Base-by-base conservation (phyloP, 2,329 filamentous ascomycete species). In the Neobulgaria alba region DNA sequence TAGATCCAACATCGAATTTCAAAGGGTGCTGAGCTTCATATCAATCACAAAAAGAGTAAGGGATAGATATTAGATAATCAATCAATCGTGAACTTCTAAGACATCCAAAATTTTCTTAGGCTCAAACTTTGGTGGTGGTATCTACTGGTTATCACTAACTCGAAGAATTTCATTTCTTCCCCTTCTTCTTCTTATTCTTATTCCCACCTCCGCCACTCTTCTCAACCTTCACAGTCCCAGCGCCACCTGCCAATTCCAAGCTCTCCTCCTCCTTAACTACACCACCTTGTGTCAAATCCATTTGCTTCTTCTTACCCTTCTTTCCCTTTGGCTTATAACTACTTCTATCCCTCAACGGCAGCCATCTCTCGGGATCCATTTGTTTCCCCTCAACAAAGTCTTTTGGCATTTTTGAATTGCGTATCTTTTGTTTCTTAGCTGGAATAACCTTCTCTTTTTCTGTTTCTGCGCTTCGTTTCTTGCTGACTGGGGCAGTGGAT, bases 301-400 rank as follows among this genome's bases (percentile, higher is more conserved):
- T 70, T 3, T 78, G 80, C 65, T 82, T 83, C 72, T 88, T 82
- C 72, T 87, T 90, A 41, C 86, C 85, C 72, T 95, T 94, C 68
- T 84, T 88, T 4, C 88, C 88, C 67, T 92, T 95, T 5, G 89
- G 88, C 35, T 84, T 72, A 64, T 95, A 98, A 30, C 79, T 85
- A 53, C 85, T 92, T 42, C 92, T 75, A 61, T 98, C 92, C 38
- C 84, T 79, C 56, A 96, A 69, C 10, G 92, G 90, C 45, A 98
- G 65, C 92, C 92, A 98, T 48, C 92, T 74, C 64, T 98, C 92
- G 0, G 87, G 81, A 61, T 98, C 92, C 23, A 85, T 75, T 50
- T 79, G 80, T 69, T 88, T 93, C 53, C 73, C 77, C 38, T 85
- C 75, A 44, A 87, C 85, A 56, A 77, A 85, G 55, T 80, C 73